Percentiles rank a stretch among this genome's conserved stretches.
Conservation (phyloP, 1,284 basidiomycete species). For the Exobasidium cylindrosporum region DNA sequence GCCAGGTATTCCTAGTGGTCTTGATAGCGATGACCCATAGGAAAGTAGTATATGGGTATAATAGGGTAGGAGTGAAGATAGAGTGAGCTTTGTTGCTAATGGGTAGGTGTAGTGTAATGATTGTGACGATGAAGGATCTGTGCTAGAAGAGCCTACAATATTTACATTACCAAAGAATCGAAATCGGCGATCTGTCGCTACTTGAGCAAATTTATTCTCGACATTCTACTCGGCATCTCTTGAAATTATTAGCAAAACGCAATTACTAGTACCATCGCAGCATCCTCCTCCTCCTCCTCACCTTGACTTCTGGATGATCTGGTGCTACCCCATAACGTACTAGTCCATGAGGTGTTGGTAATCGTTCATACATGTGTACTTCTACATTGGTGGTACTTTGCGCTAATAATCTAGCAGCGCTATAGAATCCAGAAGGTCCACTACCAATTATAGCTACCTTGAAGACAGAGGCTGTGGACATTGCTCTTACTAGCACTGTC, state of each 20-base stretch:
- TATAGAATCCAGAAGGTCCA: constrained; percentile 93
- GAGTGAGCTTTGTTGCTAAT: constrained; percentile 62
- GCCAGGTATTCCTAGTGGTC: constrained; percentile 53
- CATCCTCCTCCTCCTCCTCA: no score
- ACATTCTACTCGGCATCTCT: constrained; percentile 69
- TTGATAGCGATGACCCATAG: constrained; percentile 70
- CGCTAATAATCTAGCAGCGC: constrained; percentile 60
- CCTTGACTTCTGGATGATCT: constrained; percentile 98
- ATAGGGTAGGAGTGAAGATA: constrained; percentile 63
- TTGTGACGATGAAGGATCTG: constrained; percentile 16
- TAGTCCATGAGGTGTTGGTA: constrained; percentile 91
- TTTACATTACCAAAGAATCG: constrained; percentile 84
- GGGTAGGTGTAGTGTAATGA: constrained; percentile 54
- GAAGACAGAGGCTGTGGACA: no score
- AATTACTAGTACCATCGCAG: no score
- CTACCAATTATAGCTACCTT: constrained; percentile 75
- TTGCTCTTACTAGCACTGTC: no score
- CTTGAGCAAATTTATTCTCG: constrained; percentile 84
- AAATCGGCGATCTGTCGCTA: constrained; percentile 43
- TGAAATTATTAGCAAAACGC: no score
- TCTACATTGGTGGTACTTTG: constrained; percentile 22
- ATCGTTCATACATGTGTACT: constrained; percentile 85
- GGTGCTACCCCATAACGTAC: constrained; percentile 96
- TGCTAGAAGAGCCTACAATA: constrained; percentile 57
- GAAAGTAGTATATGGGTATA: constrained; percentile 81